Conservation (phyloP, 2,329 filamentous ascomycete genomes). For the Geoglossum cookeanum region DNA sequence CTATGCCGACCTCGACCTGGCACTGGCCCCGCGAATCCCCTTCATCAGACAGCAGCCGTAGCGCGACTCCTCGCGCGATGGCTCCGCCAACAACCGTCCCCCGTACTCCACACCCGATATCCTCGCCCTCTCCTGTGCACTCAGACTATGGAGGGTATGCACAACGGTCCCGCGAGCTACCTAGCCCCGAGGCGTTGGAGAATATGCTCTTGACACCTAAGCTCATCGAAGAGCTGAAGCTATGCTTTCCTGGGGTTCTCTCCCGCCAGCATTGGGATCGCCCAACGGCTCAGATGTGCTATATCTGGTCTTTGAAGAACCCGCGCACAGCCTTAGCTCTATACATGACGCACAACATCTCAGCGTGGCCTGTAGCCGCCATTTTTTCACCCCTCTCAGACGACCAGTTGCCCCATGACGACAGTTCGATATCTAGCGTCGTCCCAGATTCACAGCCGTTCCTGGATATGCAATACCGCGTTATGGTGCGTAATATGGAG, state of each 20-base stretch:
- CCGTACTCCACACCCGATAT: background rate
- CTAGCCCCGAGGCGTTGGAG: background rate
- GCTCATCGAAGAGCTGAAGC: conserved; percentile 2
- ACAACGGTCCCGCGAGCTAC: conserved; percentile 1
- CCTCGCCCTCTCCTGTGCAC: background rate
- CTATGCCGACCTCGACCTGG: background rate
- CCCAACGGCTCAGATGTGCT: conserved; percentile 4
- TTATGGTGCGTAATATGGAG: conserved; percentile 2
- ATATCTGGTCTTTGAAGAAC: conserved; percentile 4
- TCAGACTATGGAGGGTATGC: background rate
- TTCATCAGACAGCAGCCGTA: background rate
- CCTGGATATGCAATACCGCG: background rate
- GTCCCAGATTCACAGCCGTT: background rate
- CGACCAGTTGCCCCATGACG: background rate
- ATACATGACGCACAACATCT: conserved; percentile 3
- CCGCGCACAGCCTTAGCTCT: conserved; percentile 2
- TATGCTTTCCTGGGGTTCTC: conserved; percentile 3
- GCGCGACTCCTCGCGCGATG: background rate
- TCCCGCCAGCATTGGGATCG: conserved; percentile 3
- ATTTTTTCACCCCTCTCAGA: conserved; percentile 2
- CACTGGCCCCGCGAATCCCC: background rate
- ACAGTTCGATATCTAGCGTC: background rate
- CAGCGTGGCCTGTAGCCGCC: conserved; percentile 3
- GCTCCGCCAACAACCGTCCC: background rate
- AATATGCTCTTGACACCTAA: background rate